Evolutionary conservation across 2,329 filamentous ascomycete genomes (phyloP).

Genomic region (Fusarium penzigii): DNA sequence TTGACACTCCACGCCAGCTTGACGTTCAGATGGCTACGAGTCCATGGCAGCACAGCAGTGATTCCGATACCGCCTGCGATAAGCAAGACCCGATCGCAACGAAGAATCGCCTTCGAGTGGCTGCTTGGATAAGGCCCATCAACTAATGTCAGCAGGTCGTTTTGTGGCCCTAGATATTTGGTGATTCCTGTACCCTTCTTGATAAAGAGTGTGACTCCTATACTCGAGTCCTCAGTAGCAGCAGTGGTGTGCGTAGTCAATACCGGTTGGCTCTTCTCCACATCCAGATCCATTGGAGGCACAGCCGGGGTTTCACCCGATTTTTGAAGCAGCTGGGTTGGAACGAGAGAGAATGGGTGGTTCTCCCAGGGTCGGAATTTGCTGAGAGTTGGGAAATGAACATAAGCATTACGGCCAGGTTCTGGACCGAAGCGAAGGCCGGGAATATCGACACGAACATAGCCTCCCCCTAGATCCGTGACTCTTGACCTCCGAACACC

Average conservation of each 20-base stretch:
- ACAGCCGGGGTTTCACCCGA: too few relatives aligned
- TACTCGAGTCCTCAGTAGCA: neutral
- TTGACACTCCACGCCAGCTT: constrained; percentile 1
- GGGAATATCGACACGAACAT: constrained; percentile 44
- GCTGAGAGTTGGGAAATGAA: constrained; percentile 50
- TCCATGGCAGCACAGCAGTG: neutral
- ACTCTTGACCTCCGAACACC: constrained; percentile 40
- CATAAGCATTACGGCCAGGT: constrained; percentile 39
- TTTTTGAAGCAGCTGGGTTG: neutral
- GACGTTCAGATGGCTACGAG: neutral
- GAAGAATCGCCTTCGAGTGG: neutral
- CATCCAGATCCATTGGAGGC: neutral
- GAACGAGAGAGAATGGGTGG: constrained; percentile 52
- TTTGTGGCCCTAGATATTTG: neutral
- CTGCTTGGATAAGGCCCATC: neutral
- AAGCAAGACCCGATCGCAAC: neutral
- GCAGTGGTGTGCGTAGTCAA: too few relatives aligned
- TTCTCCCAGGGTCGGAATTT: constrained; percentile 49
- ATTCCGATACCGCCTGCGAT: constrained; percentile 1
- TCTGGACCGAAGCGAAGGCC: constrained; percentile 36
- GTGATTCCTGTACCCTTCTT: neutral
- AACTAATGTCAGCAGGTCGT: neutral
- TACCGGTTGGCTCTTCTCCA: neutral
- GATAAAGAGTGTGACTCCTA: neutral
- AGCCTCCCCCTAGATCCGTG: constrained; percentile 33